Conservation (phyloP, 2,329 filamentous ascomycete genomes). For the Xylariaceae sp. region DNA sequence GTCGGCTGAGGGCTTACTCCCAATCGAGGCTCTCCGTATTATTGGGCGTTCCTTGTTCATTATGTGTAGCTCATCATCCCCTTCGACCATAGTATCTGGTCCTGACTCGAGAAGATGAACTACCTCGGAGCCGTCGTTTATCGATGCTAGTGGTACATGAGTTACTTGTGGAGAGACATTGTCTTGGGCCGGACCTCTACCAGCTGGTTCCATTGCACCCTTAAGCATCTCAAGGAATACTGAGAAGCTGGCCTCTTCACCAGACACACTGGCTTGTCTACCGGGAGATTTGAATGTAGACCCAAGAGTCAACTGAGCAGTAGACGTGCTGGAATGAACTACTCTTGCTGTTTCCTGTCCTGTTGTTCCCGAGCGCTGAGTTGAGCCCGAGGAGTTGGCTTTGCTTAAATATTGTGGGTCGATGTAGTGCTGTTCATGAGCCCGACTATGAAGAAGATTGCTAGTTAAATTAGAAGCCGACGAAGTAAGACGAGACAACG, state of each 20-base stretch:
- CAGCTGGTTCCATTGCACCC: slow-evolving; percentile 11
- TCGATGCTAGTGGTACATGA: slow-evolving; percentile 6
- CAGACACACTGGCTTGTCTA: slow-evolving; percentile 36
- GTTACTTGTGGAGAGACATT: slow-evolving; percentile 10
- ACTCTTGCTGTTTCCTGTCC: slow-evolving; percentile 30
- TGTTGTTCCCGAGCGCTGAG: neutral
- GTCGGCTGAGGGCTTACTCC: slow-evolving; percentile 10
- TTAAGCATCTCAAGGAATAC: slow-evolving; percentile 42
- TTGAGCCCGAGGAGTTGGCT: slow-evolving; percentile 28
- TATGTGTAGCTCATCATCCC: slow-evolving; percentile 27
- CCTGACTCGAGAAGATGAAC: slow-evolving; percentile 35
- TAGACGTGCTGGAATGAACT: neutral
- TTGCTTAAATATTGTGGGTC: slow-evolving; percentile 28
- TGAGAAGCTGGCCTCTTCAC: slow-evolving; percentile 45
- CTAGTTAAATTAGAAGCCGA: slow-evolving; percentile 31
- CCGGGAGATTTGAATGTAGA: slow-evolving; percentile 39
- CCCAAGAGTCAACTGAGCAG: slow-evolving; percentile 4
- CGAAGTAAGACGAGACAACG: slow-evolving; percentile 29
- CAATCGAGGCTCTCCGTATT: slow-evolving; percentile 38
- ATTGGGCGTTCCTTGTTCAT: slow-evolving; percentile 28
- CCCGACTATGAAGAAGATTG: slow-evolving; percentile 19
- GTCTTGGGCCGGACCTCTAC: slow-evolving; percentile 29
- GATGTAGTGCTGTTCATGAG: slow-evolving; percentile 10
- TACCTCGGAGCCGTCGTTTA: slow-evolving; percentile 38
- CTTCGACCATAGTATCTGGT: slow-evolving; percentile 28